Evolutionary conservation across 257 asterid species (phyloP), one percentile per base, ranked within the genome.

Genomic region (Nicotiana undulata): DNA sequence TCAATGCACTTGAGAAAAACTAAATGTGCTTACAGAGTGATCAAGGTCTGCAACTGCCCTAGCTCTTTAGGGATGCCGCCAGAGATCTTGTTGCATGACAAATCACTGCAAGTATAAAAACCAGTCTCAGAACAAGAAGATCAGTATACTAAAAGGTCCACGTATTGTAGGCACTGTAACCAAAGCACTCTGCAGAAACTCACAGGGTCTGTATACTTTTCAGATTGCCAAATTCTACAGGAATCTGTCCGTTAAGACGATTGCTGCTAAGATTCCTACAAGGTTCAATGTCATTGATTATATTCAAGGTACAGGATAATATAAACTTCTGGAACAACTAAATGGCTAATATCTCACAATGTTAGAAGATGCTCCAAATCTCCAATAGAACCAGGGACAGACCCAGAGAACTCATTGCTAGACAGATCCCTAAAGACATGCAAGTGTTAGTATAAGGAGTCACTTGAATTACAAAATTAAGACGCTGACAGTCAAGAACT

Each of bases 351-450:
- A 17, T 70, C 98, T 81, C 88, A 96, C 99, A 96, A 84, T 44
- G 89, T 94, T 81, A 96, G 97, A 76, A 96, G 98, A 85, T 96
- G 99, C 90, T 96, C 99, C 83, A 96, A 86, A 85, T 92, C 97
- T 70, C 99, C 99, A 29, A 92, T 90, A 9, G 98, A 92, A 79
- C 93, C 90, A 28, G 99, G 99, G 84, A 96, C 79, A 13, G 86
- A 79, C 75, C 98, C 99, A 24, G 97, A 85, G 81, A 96, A 92
- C 17, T 86, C 87, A 75, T 94, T 96, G 83, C 93, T 87, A 4
- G 99, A 92, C 63, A 96, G 97, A 88, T 96, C 99, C 90, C 99
- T 96, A 26, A 18, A 46, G 59, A 31, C 24, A 58, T 76, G 56
- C 53, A 75, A 49, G 8, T 17, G 59, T 88, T 67, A 88, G 49